Evolutionary conservation across 140 eudicot species (phyloP).

Genomic region (Ambrosia hybrid): DNA sequence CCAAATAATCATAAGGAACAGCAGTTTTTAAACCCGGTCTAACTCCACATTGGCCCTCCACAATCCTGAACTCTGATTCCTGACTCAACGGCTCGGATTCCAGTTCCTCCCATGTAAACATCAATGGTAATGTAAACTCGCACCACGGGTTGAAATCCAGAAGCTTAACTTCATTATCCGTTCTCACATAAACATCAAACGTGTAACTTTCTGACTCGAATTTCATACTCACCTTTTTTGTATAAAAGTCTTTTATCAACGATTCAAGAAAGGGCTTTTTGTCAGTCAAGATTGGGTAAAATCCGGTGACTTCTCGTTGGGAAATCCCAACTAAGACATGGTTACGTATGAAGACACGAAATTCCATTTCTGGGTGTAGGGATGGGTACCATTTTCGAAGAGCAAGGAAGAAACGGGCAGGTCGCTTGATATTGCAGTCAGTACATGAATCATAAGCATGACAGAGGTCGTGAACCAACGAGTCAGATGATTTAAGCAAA

Average conservation of each 20-base stretch:
- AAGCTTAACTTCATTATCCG: constrained; percentile 59
- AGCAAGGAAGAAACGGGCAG: constrained; percentile 59
- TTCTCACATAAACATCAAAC: constrained; percentile 79
- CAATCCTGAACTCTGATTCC: no score
- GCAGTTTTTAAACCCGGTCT: no score
- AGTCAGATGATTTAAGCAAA: constrained; percentile 73
- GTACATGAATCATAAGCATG: constrained; percentile 81
- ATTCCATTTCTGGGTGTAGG: constrained; percentile 85
- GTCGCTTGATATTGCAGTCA: constrained; percentile 48
- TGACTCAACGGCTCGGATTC: no score
- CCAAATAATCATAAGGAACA: no score
- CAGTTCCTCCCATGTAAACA: no score
- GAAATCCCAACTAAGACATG: constrained; percentile 60
- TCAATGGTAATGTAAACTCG: no score
- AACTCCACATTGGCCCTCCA: no score
- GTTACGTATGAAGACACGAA: constrained; percentile 63
- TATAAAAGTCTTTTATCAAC: constrained; percentile 44
- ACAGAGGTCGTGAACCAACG: constrained; percentile 73
- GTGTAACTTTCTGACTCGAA: constrained; percentile 78
- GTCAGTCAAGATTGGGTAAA: constrained; percentile 46
- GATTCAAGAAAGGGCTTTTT: constrained; percentile 28
- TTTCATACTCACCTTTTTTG: constrained; percentile 33
- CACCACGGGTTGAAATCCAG: constrained; percentile 48
- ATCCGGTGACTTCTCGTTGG: constrained; percentile 93
- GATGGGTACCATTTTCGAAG: constrained; percentile 85